Base-by-base conservation (phyloP, 768 basidiomycete species). In the Daedalea quercina region DNA sequence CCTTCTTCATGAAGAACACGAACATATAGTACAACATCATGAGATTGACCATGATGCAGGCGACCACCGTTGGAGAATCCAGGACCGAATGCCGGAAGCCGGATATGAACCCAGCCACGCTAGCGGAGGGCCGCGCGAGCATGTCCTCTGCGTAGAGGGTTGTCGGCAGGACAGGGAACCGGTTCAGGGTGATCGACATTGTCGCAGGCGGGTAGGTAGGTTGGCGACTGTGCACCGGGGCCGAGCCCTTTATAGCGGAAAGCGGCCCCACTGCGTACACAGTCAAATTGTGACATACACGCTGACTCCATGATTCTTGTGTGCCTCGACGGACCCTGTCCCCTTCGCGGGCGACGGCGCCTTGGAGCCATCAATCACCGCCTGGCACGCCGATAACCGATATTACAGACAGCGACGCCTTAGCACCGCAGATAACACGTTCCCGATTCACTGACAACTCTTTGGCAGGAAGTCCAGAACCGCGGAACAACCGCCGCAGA, bases 121-220 rank as follows among this genome's bases (percentile, higher is more conserved):
- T 47, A 33, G 46, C 46, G 26, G 46, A 28, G n/a, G 46, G 46
- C 23, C 46, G 9, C n/a, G 23, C 46, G 13, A 47, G 25, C 23
- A 19, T 47, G 46, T 33, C 46, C 28, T 47, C 46, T 26, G 28
- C 3, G 46, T 47, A 47, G 46, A 47, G 46, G 28, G 6, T 4
- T 9, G 46, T 47, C n/a, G 46, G 46, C 23, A 47, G 46, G 15
- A 47, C 46, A 24, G 46, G 46, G 46, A 47, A 28, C 46, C 46
- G 28, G 46, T 47, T 47, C 15, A 47, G 46, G 31, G 46, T 47
- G 46, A 47, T 47, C 46, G 46, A 47, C 46, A 47, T 47, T 13
- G 46, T 47, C 37, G 46, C 46, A n/a, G 25, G 44, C 44, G 11
- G 19, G 37, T 15, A 15, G 37, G 37, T 6, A 40, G 37, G 37